Percentiles rank a stretch among this genome's conserved stretches.
Evolutionary conservation across 306 rosid species (phyloP).

Genomic region (Quercus aquifolioides): DNA sequence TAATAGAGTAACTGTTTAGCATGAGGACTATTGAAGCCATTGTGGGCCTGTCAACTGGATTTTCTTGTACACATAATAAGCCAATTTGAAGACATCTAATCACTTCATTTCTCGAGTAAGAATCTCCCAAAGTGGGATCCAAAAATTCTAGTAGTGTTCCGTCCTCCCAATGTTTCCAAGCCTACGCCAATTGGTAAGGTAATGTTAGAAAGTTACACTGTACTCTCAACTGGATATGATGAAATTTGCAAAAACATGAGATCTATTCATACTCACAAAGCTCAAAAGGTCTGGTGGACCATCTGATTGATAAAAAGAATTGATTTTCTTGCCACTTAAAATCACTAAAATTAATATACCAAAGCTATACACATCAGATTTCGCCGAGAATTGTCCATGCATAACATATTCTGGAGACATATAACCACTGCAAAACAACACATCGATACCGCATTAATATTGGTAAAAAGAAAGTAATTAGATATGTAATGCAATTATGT

Average conservation of each 20-base stretch:
- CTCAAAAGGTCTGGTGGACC: constrained; percentile 26
- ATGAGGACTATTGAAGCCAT: constrained; percentile 43
- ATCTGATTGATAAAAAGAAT: constrained; percentile 12
- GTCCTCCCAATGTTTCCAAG: constrained; percentile 42
- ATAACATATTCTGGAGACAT: constrained; percentile 48
- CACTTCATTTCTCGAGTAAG: constrained; percentile 26
- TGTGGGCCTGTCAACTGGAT: constrained; percentile 43
- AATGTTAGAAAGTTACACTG: not conserved
- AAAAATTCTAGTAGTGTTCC: constrained; percentile 18
- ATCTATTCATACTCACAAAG: constrained; percentile 17
- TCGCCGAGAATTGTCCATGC: constrained; percentile 22
- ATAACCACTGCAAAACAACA: constrained; percentile 22
- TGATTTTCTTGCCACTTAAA: constrained; percentile 20
- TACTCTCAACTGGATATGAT: too few relatives aligned
- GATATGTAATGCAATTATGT: too few relatives aligned
- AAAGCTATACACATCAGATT: constrained; percentile 35
- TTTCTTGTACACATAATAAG: constrained; percentile 49
- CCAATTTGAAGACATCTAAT: constrained; percentile 52
- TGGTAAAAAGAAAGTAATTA: not conserved
- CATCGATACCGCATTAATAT: not conserved
- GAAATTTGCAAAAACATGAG: not conserved
- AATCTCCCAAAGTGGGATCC: constrained; percentile 29
- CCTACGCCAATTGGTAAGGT: constrained; percentile 15
- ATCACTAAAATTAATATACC: constrained; percentile 40
- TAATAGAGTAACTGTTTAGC: constrained; percentile 39